Conservation (phyloP, 2,329 filamentous ascomycete species). For the Aspergillaceae sp. region DNA sequence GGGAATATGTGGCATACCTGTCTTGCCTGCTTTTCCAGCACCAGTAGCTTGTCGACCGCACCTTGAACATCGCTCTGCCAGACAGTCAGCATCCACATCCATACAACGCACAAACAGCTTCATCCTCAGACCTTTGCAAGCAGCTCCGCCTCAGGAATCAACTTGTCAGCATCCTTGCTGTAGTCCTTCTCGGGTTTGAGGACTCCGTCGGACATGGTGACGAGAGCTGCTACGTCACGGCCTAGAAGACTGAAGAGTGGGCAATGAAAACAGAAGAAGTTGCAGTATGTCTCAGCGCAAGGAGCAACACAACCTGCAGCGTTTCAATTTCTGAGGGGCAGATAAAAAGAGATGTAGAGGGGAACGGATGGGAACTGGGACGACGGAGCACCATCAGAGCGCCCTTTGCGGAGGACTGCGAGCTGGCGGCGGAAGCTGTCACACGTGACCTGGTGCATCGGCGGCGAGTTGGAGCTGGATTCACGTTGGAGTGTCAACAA, state of each 20-base stretch:
- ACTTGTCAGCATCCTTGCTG: slow-evolving; percentile 87
- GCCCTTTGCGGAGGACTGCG: slow-evolving; percentile 12
- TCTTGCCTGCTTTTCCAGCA: slow-evolving; percentile 91
- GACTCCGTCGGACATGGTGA: slow-evolving; percentile 69
- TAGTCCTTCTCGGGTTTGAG: slow-evolving; percentile 98
- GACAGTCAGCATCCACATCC: slow-evolving; percentile 12
- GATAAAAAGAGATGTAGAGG: slow-evolving; percentile 3
- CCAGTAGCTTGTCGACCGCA: slow-evolving; percentile 86
- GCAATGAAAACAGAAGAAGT: slow-evolving; percentile 1
- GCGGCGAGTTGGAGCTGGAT: neutral
- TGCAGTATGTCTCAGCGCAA: neutral
- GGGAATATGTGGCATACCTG: slow-evolving; percentile 53
- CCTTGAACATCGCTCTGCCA: slow-evolving; percentile 59
- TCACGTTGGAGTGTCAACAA: neutral
- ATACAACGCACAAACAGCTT: neutral
- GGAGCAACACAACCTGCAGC: neutral
- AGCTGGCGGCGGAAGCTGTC: slow-evolving; percentile 21
- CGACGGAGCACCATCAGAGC: neutral
- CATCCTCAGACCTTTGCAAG: slow-evolving; percentile 62
- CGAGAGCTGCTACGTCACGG: slow-evolving; percentile 13
- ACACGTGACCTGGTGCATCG: slow-evolving; percentile 18
- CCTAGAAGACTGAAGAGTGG: slow-evolving; percentile 2
- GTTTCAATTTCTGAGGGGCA: slow-evolving; percentile 1
- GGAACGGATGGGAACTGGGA: slow-evolving; percentile 3
- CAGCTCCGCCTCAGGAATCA: slow-evolving; percentile 82